A percentile compares a stretch with the other conserved stretches of the same genome.
phyloP scores from a whole-genome alignment of 1,284 basidiomycete genomes.

The Agroathelia rolfsii region DNA sequence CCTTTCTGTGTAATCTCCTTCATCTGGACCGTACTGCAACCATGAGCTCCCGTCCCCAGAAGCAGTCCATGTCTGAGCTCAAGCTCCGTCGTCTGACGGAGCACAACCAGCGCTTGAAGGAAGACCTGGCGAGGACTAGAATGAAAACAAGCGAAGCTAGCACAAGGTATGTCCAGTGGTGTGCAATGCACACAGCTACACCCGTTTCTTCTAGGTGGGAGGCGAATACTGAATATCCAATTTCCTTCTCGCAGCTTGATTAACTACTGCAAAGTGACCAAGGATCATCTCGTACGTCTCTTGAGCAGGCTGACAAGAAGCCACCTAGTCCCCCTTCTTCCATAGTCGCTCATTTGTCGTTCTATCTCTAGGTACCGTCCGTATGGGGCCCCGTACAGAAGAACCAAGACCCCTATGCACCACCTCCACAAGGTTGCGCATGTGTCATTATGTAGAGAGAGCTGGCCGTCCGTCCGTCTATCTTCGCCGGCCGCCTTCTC shows the following conservation, averaged over 20 bases:
- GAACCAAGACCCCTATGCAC: constrained; percentile 83
- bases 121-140: constrained; percentile 83
- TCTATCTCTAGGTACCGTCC: constrained; percentile 57
- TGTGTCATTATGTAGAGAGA: constrained; percentile 54
- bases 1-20: too few species aligned
- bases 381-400: constrained; percentile 92
- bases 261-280: constrained; percentile 83
- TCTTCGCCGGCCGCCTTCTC: too few species aligned
- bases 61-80: constrained; percentile 92
- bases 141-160: constrained; percentile 88
- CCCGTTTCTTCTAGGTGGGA: too few species aligned
- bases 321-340: too few species aligned
- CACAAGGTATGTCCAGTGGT: constrained; percentile 78
- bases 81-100: constrained; percentile 89
- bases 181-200: too few species aligned
- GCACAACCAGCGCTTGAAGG: constrained; percentile 85
- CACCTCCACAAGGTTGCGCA: constrained; percentile 57
- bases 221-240: too few species aligned
- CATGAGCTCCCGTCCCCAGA: constrained; percentile 55
- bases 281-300: constrained; percentile 70
- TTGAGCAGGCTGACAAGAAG: constrained; percentile 4
- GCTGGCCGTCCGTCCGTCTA: too few species aligned
- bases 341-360: constrained; percentile 9
- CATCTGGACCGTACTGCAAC: too few species aligned
- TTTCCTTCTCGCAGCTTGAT: constrained; percentile 81